Evolutionary conservation across 768 basidiomycete species (phyloP), one percentile per base, ranked within the genome.

Genomic region (Macrolepiota albuminosa): DNA sequence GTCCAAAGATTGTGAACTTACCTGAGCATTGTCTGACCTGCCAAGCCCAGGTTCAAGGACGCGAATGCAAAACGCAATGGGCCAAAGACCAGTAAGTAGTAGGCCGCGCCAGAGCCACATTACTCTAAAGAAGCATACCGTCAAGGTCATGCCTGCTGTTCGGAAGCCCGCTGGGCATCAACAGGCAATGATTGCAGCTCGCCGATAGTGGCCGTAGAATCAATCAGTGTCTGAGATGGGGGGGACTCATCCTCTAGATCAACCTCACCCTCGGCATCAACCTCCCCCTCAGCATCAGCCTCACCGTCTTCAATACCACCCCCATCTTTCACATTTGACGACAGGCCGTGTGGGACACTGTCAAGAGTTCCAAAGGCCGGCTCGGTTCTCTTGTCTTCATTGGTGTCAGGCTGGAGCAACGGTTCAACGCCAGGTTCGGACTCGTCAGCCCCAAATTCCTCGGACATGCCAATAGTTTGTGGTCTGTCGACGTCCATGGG

Each of bases 281-380:
- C 67, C 43, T 72, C 74, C 34, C 71, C 74, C 14, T 74, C 75
- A 1, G 63, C 68, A 37, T 73, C 74, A 1, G 60, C 66, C 42
- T 69, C 68, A 21, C 58, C 66, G n/a, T 68, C 64, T 37, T 57
- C 56, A 31, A 48, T 13, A 14, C n/a, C 34, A 29, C 18, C 24
- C 48, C 24, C 45, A 13, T 26, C 21, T 11, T 24, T 31, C 16
- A 6, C 13, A 47, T 24, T 21, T 14, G 45, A 47, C 10, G 46
- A n/a, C 9, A 26, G 16, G 11, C 39, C 13, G 24, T 24, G 55
- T 24, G 56, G 16, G 4, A 36, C 5, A 31, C n/a, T 18, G 16
- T 24, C 21, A 21, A 43, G 34, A 11, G 31, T 14, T 13, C 29
- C 31, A 4, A 24, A 52, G 42, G 14, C 40, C 29, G 33, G 50